Percentiles rank a stretch among this genome's conserved stretches.
Conservation (phyloP, 2,329 filamentous ascomycete genomes). For the Tricladium varicosporioides region DNA sequence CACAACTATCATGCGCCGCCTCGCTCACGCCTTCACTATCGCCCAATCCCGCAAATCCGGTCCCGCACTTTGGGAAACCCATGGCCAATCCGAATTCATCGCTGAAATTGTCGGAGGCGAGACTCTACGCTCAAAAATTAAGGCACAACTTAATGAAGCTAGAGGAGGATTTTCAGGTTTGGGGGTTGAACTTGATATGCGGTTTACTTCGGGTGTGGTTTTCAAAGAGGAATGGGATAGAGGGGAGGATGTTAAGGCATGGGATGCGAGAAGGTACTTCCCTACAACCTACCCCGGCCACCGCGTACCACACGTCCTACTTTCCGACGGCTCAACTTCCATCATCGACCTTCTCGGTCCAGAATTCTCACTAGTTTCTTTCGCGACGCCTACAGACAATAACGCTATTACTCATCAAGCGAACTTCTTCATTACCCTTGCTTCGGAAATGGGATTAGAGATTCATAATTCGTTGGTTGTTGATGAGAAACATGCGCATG, state of each 20-base stretch:
- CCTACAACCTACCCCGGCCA: conserved; percentile 8
- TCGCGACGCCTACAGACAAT: not conserved
- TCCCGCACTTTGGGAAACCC: not conserved
- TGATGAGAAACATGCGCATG: not conserved
- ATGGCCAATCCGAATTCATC: not conserved
- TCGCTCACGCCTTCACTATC: conserved; percentile 10
- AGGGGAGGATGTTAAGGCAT: not conserved
- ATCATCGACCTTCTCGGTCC: conserved; percentile 5
- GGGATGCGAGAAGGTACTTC: not conserved
- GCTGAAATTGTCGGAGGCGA: not conserved
- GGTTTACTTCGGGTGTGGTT: conserved; percentile 3
- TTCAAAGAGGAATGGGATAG: not conserved
- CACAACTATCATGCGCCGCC: conserved; percentile 26
- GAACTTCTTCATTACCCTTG: not conserved
- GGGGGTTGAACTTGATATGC: conserved; percentile 8
- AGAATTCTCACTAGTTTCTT: not conserved
- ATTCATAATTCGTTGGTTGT: not conserved
- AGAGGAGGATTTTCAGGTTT: not conserved
- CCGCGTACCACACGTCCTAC: conserved; percentile 10
- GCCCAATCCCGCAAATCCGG: not conserved
- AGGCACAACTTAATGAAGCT: not conserved
- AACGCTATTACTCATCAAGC: not conserved
- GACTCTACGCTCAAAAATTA: not conserved
- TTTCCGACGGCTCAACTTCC: conserved; percentile 8
- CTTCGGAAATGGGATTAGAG: not conserved